These are phyloP conservation scores for Jamesozyma piceae DNA, from an alignment of 805 yeast genomes.

Conservation along the genomic window DNA sequence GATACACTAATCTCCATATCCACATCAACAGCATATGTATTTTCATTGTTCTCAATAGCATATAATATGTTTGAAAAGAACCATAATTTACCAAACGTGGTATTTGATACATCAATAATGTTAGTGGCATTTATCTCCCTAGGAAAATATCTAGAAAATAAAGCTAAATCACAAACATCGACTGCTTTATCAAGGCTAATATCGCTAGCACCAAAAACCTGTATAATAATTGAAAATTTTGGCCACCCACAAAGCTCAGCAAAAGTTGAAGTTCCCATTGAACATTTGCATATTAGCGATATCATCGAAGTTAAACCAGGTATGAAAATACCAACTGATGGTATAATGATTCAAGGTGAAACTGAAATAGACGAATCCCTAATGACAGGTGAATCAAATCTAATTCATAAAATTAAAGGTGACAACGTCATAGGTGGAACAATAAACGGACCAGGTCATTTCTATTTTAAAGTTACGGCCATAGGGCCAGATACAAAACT, in stretches of 20 bases:
- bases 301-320: constrained; percentile 77
- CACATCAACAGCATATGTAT: constrained; percentile 66
- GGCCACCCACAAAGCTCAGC: constrained; percentile 1
- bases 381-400: constrained; percentile 83
- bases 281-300: constrained; percentile 69
- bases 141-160: constrained; percentile 87
- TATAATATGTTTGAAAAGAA: constrained; percentile 32
- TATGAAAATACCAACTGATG: constrained; percentile 86
- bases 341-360: constrained; percentile 63
- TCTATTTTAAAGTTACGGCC: constrained; percentile 57
- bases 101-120: constrained; percentile 86
- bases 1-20: constrained; percentile 82
- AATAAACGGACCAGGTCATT: constrained; percentile 65
- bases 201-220: constrained; percentile 69
- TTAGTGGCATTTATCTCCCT: constrained; percentile 71
- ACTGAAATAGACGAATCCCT: constrained; percentile 84
- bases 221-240: constrained; percentile 42
- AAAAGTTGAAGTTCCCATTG: constrained; percentile 49
- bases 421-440: constrained; percentile 81
- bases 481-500: constrained; percentile 82
- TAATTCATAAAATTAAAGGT: constrained; percentile 55
- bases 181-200: constrained; percentile 75
- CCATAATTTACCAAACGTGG: constrained; percentile 48
- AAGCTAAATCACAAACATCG: constrained; percentile 90
- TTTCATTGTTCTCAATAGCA: constrained; percentile 57